Evolutionary conservation across 495 filamentous ascomycete species (phyloP).

Genomic region (Darksidea phi): DNA sequence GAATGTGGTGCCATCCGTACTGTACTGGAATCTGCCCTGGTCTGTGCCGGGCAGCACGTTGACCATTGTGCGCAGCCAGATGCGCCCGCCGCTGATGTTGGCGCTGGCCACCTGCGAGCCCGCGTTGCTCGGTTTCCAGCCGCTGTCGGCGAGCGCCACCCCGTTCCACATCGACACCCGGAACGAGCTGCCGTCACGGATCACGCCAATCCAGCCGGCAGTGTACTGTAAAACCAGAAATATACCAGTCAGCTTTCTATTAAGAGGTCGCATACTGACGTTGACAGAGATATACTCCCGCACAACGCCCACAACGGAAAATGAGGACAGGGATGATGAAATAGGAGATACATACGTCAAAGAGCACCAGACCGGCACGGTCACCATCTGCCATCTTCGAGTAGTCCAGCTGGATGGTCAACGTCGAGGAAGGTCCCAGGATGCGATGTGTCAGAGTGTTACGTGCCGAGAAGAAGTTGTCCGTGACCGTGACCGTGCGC

Average conservation of each 20-base stretch:
- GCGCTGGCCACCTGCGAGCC: constrained; percentile 40
- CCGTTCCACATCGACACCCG: constrained; percentile 33
- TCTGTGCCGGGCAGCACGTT: constrained; percentile 43
- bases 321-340: neutral
- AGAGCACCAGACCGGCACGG: constrained; percentile 49
- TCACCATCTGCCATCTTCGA: constrained; percentile 52
- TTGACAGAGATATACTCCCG: neutral
- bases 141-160: constrained; percentile 31
- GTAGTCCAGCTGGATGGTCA: constrained; percentile 49
- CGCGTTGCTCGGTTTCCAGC: constrained; percentile 45
- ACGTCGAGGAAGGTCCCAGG: constrained; percentile 47
- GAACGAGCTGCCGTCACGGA: constrained; percentile 31
- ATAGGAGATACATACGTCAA: constrained; percentile 40
- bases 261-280: neutral
- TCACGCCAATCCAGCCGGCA: constrained; percentile 52
- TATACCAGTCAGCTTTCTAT: neutral
- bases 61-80: constrained; percentile 48
- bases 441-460: constrained; percentile 58
- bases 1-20: constrained; percentile 49
- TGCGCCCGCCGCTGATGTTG: constrained; percentile 14
- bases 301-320: neutral
- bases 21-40: constrained; percentile 52
- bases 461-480: constrained; percentile 51
- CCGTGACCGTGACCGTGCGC: constrained; percentile 50
- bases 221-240: constrained; percentile 33